phyloP scores from a whole-genome alignment of 2,329 filamentous ascomycete genomes.

The Arthrobotrys entomopaga region DNA sequence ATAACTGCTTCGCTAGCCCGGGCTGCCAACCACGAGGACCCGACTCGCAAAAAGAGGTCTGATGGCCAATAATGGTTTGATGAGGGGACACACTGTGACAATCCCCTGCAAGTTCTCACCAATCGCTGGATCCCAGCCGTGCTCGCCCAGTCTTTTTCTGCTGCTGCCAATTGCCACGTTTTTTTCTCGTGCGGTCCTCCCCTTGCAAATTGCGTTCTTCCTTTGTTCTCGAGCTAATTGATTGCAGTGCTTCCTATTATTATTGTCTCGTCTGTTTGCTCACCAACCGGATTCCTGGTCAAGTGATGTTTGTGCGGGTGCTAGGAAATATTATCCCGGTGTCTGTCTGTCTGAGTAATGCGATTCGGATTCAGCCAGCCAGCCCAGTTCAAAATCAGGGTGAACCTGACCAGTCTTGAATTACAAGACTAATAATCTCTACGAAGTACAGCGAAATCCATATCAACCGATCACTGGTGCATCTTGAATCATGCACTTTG shows the following conservation, averaged over 20 bases:
- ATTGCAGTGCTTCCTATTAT: not conserved
- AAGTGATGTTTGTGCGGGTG: constrained; percentile 16
- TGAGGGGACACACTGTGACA: constrained; percentile 51
- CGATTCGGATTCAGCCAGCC: constrained; percentile 13
- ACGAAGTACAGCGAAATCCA: no score
- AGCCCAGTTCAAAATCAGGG: constrained; percentile 6
- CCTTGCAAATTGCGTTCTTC: constrained; percentile 51
- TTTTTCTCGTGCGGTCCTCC: constrained; percentile 36
- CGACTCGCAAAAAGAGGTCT: not conserved
- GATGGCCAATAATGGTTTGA: constrained; percentile 41
- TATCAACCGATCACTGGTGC: no score
- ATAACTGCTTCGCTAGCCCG: not conserved
- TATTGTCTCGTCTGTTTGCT: constrained; percentile 2
- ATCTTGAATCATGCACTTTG: no score
- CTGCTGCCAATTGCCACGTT: constrained; percentile 52
- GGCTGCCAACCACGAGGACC: not conserved
- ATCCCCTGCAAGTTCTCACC: constrained; percentile 48
- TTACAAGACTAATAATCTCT: not conserved
- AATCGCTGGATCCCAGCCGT: constrained; percentile 37
- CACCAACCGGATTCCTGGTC: no score
- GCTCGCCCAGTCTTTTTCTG: constrained; percentile 36
- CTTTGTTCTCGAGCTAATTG: constrained; percentile 33
- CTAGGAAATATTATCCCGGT: not conserved
- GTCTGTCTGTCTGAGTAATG: not conserved
- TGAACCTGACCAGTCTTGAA: not conserved